Base-by-base conservation (phyloP, 345 rosid species). In the Gossypium sturtianum region DNA sequence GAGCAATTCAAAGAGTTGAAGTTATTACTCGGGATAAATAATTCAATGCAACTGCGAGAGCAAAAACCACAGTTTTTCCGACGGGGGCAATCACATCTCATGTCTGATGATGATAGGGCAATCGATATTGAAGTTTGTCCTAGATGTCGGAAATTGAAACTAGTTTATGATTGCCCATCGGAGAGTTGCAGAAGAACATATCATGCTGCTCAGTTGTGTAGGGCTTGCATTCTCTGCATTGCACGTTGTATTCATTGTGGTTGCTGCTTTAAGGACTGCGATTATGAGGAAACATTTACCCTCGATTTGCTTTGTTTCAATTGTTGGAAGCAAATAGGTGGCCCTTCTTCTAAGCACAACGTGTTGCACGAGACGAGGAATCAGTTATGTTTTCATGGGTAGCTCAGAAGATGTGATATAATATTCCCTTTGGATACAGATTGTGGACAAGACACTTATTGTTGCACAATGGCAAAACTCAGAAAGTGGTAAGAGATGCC, bases 331-430 rank as follows among this genome's bases (percentile, higher is more conserved):
- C 19, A 13, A 22, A 52, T 27, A 59, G 65, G 70, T 38, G 68
- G 75, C 56, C 72, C 78, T 52, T 76, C 78, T 64, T 80, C 80
- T 22, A 58, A 58, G 63, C 12, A 70, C 63, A 19, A 77, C 38
- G 12, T 70, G 41, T 61, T 68, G 60, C 74, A 65, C 17, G 78
- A 70, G 53, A 76, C 63, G 17, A 81, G 74, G 53, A 80, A 80
- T 20, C 66, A 74, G 45, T 27, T 80, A 7, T 70, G 79, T 60
- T 66, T 83, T 65, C 79, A 27, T 60, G 65, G 82, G 70, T 78
- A 78, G 67, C 25, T 60, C 10, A 16, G 60, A 66, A 59, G 61
- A 69, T 9, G 20, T 5, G 51, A 7, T 22, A 34, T 34, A 34
- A 34, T 38, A 3, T 54, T 52, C 41, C 49, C 38, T 75, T 53